phyloP scores from a whole-genome alignment of 2,329 filamentous ascomycete species.

The Pyricularia sp. region DNA sequence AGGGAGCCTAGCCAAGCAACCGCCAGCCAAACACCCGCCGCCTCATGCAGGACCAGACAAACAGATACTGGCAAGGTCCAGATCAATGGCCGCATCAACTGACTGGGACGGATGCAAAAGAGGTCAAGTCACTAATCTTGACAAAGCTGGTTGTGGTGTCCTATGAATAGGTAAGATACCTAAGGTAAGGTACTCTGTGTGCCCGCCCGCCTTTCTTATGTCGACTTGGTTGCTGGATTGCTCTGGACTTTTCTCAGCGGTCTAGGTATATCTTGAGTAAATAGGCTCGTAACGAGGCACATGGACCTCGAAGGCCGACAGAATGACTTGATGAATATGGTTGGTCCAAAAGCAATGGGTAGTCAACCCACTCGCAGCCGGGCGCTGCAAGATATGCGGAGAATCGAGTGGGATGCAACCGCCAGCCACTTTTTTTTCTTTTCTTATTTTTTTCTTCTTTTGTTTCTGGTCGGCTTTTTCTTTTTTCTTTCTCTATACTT shows the following conservation, averaged over 20 bases:
- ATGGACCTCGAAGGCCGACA: not conserved
- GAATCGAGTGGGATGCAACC: not conserved
- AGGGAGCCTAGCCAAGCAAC: slow-evolving; percentile 1
- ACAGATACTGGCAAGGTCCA: not conserved
- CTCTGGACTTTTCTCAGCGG: not conserved
- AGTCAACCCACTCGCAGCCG: not conserved
- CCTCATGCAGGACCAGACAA: not conserved
- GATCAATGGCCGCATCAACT: not conserved
- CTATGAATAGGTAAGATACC: not conserved
- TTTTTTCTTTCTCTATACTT: not conserved
- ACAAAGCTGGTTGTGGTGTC: not conserved
- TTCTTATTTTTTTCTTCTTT: not conserved
- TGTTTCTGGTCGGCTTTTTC: not conserved
- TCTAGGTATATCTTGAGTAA: not conserved
- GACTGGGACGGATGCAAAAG: not conserved
- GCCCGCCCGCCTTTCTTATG: not conserved
- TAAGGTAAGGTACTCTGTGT: not conserved
- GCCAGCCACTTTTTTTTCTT: not conserved
- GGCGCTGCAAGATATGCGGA: not conserved
- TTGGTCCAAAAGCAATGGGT: not conserved
- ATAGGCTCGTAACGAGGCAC: not conserved
- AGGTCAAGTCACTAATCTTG: not conserved
- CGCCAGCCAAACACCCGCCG: not conserved
- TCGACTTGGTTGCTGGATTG: not conserved
- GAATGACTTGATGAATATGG: not conserved